These are phyloP conservation scores for Astraeus odoratus DNA, from an alignment of 768 basidiomycete species.

Conservation along the genomic window DNA sequence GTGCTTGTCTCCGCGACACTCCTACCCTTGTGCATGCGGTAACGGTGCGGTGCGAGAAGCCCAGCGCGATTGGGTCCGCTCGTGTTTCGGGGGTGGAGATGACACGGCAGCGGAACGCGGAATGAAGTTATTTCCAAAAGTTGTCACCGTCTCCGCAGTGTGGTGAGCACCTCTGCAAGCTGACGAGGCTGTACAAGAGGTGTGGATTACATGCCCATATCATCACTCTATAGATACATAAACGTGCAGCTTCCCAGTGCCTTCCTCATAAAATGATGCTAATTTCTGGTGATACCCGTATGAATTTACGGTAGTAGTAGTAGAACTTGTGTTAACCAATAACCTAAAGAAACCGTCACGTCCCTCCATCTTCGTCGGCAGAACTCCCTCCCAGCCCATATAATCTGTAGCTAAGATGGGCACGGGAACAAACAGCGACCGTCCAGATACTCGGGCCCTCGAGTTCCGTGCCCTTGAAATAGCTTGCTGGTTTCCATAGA, in stretches of 20 bases:
- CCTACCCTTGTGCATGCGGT: slow-evolving; percentile 30
- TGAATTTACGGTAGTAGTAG: no score
- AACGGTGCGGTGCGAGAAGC: slow-evolving; percentile 53
- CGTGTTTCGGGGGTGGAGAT: slow-evolving; percentile 52
- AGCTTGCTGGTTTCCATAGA: slow-evolving; percentile 26
- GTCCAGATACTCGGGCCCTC: slow-evolving; percentile 28
- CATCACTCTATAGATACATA: no score
- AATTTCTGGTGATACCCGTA: no score
- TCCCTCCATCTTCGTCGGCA: slow-evolving; percentile 17
- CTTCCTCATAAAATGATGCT: no score
- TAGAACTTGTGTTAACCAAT: no score
- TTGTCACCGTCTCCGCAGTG: no score
- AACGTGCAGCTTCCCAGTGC: no score
- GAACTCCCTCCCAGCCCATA: slow-evolving; percentile 36
- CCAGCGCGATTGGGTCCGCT: slow-evolving; percentile 59
- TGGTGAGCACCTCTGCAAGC: no score
- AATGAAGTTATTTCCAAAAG: no score
- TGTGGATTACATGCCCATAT: no score
- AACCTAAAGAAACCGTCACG: neutral
- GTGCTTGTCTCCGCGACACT: slow-evolving; percentile 26
- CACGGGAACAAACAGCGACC: slow-evolving; percentile 28
- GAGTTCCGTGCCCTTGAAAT: slow-evolving; percentile 25
- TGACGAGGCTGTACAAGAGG: no score
- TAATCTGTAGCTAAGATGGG: slow-evolving; percentile 25
- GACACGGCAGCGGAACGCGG: slow-evolving; percentile 26